Evolutionary conservation across 2,329 filamentous ascomycete genomes (phyloP), one percentile per base, ranked within the genome.

Genomic region (Geosmithia flava): DNA sequence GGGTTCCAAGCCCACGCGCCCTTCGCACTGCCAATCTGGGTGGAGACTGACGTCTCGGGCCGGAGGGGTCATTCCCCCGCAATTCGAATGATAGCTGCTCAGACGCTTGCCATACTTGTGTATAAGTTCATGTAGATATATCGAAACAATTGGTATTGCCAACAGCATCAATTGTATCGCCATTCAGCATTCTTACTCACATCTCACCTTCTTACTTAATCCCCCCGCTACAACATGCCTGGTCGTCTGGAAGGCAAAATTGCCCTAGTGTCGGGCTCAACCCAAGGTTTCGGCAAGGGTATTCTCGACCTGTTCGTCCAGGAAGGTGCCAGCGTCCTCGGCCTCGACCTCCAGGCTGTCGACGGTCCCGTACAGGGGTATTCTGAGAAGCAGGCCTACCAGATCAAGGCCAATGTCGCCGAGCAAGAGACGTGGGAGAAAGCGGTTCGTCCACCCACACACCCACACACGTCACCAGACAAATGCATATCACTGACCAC

Each of bases 391-490:
- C 51, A 51, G 37, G 51, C 51, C 45, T 54, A 54, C 37, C 53
- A 54, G 46, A 53, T 54, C 39, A 44, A 53, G 23, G 53, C 53
- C 49, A 50, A 54, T 16, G 53, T 54, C 20, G 50, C 53, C 6
- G 51, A 54, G 46, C 51, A 54, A 11, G 51, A 50, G 7, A 52
- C 48, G 40, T 53, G 51, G 53, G 16, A 33, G 7, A 52, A 53
- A 30, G 49, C 51, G 33, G 52, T 52, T 48, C 42, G 53, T 43
- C 2, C 17, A n/a, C 3, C n/a, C 13, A 11, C 27, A 7, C 19
- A 8, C 33, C 33, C 16, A 16, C 33, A 39, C 8, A 39, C 8
- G 33, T 16, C 33, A 8, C 8, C 16, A 16, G 8, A 39, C 33
- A 39, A n/a, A n/a, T n/a, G n/a, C n/a, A n/a, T n/a, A n/a, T n/a